Base-by-base conservation (phyloP, 192 early-diverging fungal species). In the Entrophospora sp. region DNA sequence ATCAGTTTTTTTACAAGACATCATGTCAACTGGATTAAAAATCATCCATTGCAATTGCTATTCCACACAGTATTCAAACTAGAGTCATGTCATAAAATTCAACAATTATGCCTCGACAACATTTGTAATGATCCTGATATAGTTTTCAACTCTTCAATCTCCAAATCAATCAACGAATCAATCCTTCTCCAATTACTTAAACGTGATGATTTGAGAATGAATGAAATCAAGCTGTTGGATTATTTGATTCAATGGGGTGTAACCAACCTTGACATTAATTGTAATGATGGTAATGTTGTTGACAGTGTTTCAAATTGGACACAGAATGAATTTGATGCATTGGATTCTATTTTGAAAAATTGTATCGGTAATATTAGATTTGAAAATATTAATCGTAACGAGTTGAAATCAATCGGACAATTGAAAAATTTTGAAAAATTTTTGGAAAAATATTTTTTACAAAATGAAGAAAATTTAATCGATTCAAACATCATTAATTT, bases 401-500 rank as follows among this genome's bases (percentile, higher is more conserved):
- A 61, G 16, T 36, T 61, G n/a, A n/a, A n/a, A 56, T 32, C 53
- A 18, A 9, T 7, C 8, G 35, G 32, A n/a, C n/a, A n/a, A 28
- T 27, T 43, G 25, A 61, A 43, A 18, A 20, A 10, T 43, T 61
- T 44, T 61, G 27, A 61, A 8, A 27, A 2, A 5, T 27, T 61
- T 9, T 28, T 61, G 5, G 12, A n/a, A 38, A 60, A 60, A 27
- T 2, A 42, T 40, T n/a, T n/a, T n/a, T n/a, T n/a, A n/a, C n/a
- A n/a, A 28, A 61, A 42, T n/a, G 24, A 20, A 25, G 20, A 59
- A 25, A 42, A 2, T 43, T n/a, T 30, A 43, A 31, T 61, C 8
- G 59, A 61, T 61, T 61, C 59, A n/a, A 43, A 40, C 8, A 40
- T 44, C 27, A 61, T 61, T 13, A 61, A 61, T 32, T n/a, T 44